These are phyloP conservation scores for Pachyrhizus erosus DNA, from an alignment of 306 rosid species.

Conservation along the genomic window DNA sequence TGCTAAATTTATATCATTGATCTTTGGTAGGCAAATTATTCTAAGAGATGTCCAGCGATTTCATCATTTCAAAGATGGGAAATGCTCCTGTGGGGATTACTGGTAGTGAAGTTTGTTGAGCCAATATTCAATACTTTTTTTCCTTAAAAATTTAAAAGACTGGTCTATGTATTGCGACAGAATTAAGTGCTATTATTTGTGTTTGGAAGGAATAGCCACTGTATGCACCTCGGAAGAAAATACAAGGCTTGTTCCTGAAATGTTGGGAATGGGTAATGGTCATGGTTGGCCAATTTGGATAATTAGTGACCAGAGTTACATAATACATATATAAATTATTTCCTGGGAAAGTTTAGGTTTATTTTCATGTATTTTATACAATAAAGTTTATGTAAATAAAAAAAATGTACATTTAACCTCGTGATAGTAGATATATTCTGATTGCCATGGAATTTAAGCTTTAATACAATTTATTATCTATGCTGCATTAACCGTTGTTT, in stretches of 20 bases:
- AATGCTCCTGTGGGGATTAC: slow-evolving; percentile 88
- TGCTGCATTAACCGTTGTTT: too few relatives aligned
- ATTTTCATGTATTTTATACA: slow-evolving; percentile 36
- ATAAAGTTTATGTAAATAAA: slow-evolving; percentile 32
- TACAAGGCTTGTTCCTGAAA: not conserved
- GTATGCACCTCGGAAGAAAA: not conserved
- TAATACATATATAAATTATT: not conserved
- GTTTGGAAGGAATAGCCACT: slow-evolving; percentile 25
- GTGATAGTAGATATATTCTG: slow-evolving; percentile 7
- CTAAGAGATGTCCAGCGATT: slow-evolving; percentile 85
- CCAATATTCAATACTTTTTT: slow-evolving; percentile 12
- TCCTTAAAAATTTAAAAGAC: not conserved
- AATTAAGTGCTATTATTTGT: slow-evolving; percentile 3
- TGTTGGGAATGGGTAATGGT: slow-evolving; percentile 4
- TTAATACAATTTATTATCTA: too few relatives aligned
- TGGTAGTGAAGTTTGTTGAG: slow-evolving; percentile 61
- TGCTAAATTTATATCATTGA: slow-evolving; percentile 72
- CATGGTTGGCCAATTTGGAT: not conserved
- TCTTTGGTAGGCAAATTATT: slow-evolving; percentile 72
- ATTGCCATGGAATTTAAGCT: not conserved
- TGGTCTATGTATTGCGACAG: slow-evolving; percentile 10
- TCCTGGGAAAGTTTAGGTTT: slow-evolving; percentile 10
- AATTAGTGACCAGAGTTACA: slow-evolving; percentile 12
- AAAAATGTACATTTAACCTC: slow-evolving; percentile 13
- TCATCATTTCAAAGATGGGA: slow-evolving; percentile 81